Evolutionary conservation across 352 stramenopile genomes (phyloP).

Genomic region (Blastocystis sp.): DNA sequence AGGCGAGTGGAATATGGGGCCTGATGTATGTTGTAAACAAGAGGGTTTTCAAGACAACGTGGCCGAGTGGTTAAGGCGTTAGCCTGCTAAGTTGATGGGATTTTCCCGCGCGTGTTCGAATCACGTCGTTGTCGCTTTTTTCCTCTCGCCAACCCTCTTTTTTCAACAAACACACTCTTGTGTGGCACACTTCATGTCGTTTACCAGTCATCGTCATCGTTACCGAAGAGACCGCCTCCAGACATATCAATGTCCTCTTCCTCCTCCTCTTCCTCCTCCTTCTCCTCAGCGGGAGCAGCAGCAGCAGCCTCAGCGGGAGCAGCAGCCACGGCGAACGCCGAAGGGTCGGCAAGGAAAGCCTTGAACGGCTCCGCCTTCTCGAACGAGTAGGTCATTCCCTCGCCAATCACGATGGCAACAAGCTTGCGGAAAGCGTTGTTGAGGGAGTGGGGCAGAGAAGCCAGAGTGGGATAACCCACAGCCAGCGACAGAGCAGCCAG

Average conservation of each 20-base stretch:
- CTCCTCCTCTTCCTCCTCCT: constrained; percentile 60
- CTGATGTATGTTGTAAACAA: background rate
- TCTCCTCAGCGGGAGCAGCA: constrained; percentile 58
- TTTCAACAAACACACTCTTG: background rate
- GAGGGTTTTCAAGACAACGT: background rate
- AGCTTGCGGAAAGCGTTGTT: constrained; percentile 95
- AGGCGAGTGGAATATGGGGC: too few relatives aligned
- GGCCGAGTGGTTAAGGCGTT: constrained; percentile 6
- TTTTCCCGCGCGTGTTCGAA: constrained; percentile 33
- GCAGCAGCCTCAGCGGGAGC: constrained; percentile 57
- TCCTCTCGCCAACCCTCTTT: background rate
- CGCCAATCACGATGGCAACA: constrained; percentile 83
- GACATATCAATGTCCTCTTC: constrained; percentile 61
- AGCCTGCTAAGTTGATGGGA: constrained; percentile 14
- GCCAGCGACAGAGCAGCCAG: constrained; percentile 86
- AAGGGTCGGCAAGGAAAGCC: constrained; percentile 82
- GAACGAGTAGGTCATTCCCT: constrained; percentile 87
- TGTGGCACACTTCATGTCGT: background rate
- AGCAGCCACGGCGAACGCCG: constrained; percentile 77
- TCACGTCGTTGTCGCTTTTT: constrained; percentile 51
- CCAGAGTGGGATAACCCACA: constrained; percentile 86
- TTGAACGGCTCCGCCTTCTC: constrained; percentile 89
- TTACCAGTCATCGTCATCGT: constrained; percentile 58
- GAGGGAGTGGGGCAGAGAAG: constrained; percentile 92
- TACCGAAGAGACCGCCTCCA: constrained; percentile 61